Percentiles rank a stretch among this genome's conserved stretches.
These are phyloP conservation scores for Daldinia grandis DNA, from an alignment of 495 filamentous ascomycete species.

Conservation along the genomic window DNA sequence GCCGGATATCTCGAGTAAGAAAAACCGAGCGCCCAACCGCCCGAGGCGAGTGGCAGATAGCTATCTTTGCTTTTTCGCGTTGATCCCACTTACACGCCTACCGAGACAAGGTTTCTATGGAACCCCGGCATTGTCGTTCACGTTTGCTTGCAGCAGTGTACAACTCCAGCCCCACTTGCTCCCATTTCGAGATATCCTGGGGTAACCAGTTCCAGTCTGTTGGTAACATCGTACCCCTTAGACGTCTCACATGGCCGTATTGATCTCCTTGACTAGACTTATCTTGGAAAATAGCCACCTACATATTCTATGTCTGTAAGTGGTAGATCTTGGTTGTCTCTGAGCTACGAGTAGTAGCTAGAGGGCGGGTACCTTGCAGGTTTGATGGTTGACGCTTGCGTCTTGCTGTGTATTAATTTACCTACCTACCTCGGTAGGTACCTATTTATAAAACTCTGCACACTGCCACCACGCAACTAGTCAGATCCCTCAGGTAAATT, in stretches of 20 bases:
- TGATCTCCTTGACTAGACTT: not conserved
- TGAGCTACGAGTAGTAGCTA: not conserved
- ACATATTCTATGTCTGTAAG: not conserved
- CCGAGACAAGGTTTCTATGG: constrained; percentile 1
- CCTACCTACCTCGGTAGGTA: not conserved
- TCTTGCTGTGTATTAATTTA: no score
- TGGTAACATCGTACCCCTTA: constrained; percentile 25
- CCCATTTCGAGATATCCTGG: constrained; percentile 15
- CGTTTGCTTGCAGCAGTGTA: constrained; percentile 22
- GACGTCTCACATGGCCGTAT: constrained; percentile 20
- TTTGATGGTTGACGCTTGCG: not conserved
- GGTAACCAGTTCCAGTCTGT: constrained; percentile 16
- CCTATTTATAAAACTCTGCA: not conserved
- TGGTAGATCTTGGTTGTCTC: not conserved
- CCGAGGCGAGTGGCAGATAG: not conserved
- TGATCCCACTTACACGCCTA: constrained; percentile 1
- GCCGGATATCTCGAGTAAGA: constrained; percentile 5
- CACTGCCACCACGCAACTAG: not conserved
- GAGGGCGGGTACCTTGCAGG: not conserved
- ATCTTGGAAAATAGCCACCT: not conserved
- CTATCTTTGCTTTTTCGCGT: not conserved
- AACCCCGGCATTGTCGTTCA: not conserved
- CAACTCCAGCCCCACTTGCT: constrained; percentile 23
- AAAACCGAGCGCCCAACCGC: constrained; percentile 7
- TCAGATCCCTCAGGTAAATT: not conserved